phyloP scores from a whole-genome alignment of 2,329 filamentous ascomycete species.

The Paracoccidioides lutzii region DNA sequence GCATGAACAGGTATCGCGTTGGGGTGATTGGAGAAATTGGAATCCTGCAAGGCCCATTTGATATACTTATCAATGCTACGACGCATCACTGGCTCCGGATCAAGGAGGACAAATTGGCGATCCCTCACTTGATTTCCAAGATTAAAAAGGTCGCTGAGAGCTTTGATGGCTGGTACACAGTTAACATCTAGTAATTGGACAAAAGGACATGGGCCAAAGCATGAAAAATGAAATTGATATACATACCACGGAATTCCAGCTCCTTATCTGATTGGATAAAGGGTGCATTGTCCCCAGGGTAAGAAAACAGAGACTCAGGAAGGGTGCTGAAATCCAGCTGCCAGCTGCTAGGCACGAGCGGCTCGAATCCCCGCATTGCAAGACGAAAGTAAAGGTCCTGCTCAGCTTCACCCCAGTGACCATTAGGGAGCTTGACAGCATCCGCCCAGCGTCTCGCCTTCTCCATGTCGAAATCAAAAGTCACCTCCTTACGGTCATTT shows the following conservation, averaged over 20 bases:
- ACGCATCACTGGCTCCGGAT: constrained; percentile 26
- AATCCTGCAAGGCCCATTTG: constrained; percentile 42
- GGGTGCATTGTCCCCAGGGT: constrained; percentile 24
- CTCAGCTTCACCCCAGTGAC: constrained; percentile 40
- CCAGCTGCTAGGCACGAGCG: constrained; percentile 41
- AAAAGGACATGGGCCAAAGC: not conserved
- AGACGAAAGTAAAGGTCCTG: constrained; percentile 42
- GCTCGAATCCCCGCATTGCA: constrained; percentile 43
- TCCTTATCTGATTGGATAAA: constrained; percentile 34
- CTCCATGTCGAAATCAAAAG: constrained; percentile 20
- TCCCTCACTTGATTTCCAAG: constrained; percentile 42
- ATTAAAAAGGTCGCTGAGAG: constrained; percentile 37
- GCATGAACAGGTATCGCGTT: constrained; percentile 34
- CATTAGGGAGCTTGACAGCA: constrained; percentile 27
- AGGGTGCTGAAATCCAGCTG: constrained; percentile 41
- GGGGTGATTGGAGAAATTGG: constrained; percentile 25
- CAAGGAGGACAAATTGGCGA: constrained; percentile 27
- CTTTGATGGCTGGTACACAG: constrained; percentile 33
- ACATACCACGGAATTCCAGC: constrained; percentile 35
- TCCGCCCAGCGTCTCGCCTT: constrained; percentile 24
- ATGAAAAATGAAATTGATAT: not conserved
- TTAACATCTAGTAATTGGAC: not conserved
- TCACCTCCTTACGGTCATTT: constrained; percentile 16
- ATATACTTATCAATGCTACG: constrained; percentile 36
- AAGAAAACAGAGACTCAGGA: constrained; percentile 40